These are phyloP conservation scores for Mrakia blollopis DNA, from an alignment of 768 basidiomycete genomes.

Conservation along the genomic window DNA sequence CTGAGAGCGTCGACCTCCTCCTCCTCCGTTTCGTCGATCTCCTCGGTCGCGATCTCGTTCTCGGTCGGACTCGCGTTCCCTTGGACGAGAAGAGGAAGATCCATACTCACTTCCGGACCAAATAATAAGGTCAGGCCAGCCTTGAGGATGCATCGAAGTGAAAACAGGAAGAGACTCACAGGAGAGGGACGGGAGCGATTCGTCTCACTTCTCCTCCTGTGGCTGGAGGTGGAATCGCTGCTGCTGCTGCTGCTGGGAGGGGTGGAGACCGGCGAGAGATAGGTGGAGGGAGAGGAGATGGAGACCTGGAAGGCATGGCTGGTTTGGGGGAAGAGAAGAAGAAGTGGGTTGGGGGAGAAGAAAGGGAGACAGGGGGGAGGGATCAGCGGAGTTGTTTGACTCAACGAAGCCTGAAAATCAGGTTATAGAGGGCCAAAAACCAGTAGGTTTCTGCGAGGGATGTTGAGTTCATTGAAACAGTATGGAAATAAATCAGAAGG, in stretches of 20 bases:
- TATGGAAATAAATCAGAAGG: too few species aligned
- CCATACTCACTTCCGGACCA: neutral
- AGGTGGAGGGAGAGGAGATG: neutral
- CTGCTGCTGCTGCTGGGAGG: neutral
- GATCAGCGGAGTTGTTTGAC: neutral
- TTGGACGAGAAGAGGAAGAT: neutral
- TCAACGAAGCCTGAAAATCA: neutral
- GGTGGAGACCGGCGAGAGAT: neutral
- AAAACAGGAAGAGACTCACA: neutral
- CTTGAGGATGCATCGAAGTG: too few species aligned
- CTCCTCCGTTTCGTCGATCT: too few species aligned
- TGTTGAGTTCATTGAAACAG: too few species aligned
- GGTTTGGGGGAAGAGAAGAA: neutral
- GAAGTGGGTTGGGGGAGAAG: neutral
- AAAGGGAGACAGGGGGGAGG: neutral
- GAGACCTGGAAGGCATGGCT: neutral
- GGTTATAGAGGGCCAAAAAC: too few species aligned
- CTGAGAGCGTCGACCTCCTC: too few species aligned
- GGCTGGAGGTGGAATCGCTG: neutral
- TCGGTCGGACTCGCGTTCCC: too few species aligned
- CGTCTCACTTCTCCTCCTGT: neutral
- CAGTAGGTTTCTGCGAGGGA: too few species aligned
- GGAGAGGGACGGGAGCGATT: neutral
- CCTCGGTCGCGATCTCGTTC: too few species aligned
- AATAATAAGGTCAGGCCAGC: neutral